These are phyloP conservation scores for Prunella vulgaris DNA, from an alignment of 257 asterid species.

Conservation along the genomic window DNA sequence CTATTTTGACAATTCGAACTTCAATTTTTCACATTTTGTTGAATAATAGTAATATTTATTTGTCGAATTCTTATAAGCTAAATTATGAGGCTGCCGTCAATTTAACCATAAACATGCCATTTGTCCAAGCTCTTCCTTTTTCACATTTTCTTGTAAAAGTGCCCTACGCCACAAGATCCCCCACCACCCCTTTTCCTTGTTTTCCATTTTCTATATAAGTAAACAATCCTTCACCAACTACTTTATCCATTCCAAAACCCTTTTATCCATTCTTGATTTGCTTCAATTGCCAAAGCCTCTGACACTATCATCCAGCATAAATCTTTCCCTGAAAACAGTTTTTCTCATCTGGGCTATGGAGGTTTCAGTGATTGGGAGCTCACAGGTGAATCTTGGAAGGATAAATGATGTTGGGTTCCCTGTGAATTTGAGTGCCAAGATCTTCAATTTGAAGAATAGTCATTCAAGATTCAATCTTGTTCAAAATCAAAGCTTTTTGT, in stretches of 20 bases:
- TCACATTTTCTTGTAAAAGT: neutral
- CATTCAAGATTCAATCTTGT: constrained; percentile 22
- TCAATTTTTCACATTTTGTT: neutral
- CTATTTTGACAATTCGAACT: neutral
- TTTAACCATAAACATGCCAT: constrained; percentile 21
- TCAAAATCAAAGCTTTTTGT: constrained; percentile 26
- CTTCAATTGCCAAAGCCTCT: neutral
- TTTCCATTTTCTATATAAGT: neutral
- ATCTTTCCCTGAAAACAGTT: neutral
- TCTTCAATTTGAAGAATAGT: constrained; percentile 23
- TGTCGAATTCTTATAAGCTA: neutral
- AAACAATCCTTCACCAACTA: neutral
- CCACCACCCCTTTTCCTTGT: too few relatives aligned
- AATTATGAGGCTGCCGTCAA: constrained; percentile 27
- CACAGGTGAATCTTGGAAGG: constrained; percentile 52
- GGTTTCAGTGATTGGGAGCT: constrained; percentile 60
- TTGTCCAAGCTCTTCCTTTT: constrained; percentile 22
- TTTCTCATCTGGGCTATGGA: constrained; percentile 43
- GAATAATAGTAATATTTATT: neutral
- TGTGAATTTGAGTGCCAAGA: constrained; percentile 39
- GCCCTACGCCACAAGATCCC: neutral
- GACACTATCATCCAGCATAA: neutral
- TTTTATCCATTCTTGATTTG: neutral
- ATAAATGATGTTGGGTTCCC: constrained; percentile 38
- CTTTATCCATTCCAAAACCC: neutral